phyloP scores from a whole-genome alignment of 2,329 filamentous ascomycete species.

The Tolypocladium cylindrosporum region DNA sequence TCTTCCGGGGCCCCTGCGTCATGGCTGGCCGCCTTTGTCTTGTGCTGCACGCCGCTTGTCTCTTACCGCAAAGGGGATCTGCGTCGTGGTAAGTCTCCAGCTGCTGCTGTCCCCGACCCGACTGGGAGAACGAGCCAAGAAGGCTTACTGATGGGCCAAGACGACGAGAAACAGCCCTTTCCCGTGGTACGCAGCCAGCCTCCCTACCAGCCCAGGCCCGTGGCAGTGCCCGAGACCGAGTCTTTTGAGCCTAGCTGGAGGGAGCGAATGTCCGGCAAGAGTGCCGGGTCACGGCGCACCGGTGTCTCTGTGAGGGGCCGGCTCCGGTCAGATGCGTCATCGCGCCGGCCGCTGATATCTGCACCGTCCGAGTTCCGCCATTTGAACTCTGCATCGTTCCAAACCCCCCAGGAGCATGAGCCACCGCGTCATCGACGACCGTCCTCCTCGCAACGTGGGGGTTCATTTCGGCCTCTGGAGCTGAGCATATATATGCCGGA shows the following conservation, averaged over 20 bases:
- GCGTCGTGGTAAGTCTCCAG: constrained; percentile 25
- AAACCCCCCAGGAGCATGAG: constrained; percentile 17
- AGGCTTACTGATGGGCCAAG: constrained; percentile 19
- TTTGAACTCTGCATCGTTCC: constrained; percentile 37
- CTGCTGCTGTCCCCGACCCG: constrained; percentile 10
- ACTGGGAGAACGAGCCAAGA: constrained; percentile 6
- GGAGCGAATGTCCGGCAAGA: constrained; percentile 9
- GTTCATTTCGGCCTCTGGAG: constrained; percentile 44
- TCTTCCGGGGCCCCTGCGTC: constrained; percentile 31
- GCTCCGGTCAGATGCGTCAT: constrained; percentile 32
- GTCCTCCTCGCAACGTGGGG: constrained; percentile 17
- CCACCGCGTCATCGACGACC: constrained; percentile 4
- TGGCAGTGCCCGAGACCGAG: constrained; percentile 12
- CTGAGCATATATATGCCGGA: constrained; percentile 38
- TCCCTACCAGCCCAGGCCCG: constrained; percentile 15
- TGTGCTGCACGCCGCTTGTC: constrained; percentile 33
- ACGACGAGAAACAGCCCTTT: constrained; percentile 16
- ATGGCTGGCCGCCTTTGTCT: constrained; percentile 35
- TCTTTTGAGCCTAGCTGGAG: constrained; percentile 9
- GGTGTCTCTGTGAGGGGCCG: constrained; percentile 36
- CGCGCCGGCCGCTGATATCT: constrained; percentile 47
- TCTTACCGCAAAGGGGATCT: constrained; percentile 28
- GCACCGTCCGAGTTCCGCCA: constrained; percentile 51
- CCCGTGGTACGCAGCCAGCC: constrained; percentile 19
- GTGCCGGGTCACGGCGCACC: constrained; percentile 23